A percentile compares a stretch with the other conserved stretches of the same genome.
Evolutionary conservation across 352 stramenopile species (phyloP).

Genomic region (Pythium coloratum): DNA sequence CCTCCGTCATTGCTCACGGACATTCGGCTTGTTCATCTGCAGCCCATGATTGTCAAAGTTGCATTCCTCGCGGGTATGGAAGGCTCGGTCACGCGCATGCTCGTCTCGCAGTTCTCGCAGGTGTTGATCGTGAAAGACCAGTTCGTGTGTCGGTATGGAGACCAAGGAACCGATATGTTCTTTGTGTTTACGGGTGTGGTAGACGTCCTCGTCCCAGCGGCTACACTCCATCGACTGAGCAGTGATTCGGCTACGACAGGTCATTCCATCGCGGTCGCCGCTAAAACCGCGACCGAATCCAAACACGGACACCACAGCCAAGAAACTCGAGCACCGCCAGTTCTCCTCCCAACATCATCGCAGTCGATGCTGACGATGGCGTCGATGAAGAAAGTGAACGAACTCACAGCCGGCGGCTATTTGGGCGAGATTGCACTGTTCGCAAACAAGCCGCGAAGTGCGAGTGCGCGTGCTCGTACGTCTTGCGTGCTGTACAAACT

Average conservation of each 20-base stretch:
- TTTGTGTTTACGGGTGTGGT: slow-evolving; percentile 71
- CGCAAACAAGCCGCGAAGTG: slow-evolving; percentile 44
- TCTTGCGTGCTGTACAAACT: slow-evolving; percentile 63
- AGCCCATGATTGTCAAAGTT: slow-evolving; percentile 73
- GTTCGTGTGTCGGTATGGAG: slow-evolving; percentile 59
- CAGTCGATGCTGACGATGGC: background rate
- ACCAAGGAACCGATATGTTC: slow-evolving; percentile 75
- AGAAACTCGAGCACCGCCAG: slow-evolving; percentile 22
- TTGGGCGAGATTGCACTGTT: slow-evolving; percentile 65
- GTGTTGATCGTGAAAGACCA: slow-evolving; percentile 59
- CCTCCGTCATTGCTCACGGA: slow-evolving; percentile 67
- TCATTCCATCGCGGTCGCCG: slow-evolving; percentile 11
- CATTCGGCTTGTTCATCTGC: slow-evolving; percentile 63
- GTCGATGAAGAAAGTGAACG: slow-evolving; percentile 54
- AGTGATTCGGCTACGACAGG: slow-evolving; percentile 26
- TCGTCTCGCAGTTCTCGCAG: slow-evolving; percentile 70
- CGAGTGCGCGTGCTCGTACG: slow-evolving; percentile 45
- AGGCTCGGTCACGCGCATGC: slow-evolving; percentile 57
- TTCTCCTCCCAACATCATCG: background rate
- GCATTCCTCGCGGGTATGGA: slow-evolving; percentile 61
- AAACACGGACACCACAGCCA: background rate
- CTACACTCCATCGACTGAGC: slow-evolving; percentile 34
- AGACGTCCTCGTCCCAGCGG: slow-evolving; percentile 16
- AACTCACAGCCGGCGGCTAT: slow-evolving; percentile 50
- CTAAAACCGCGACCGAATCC: slow-evolving; percentile 17